Conservation (phyloP, 345 rosid species). For the Heritiera fomes region DNA sequence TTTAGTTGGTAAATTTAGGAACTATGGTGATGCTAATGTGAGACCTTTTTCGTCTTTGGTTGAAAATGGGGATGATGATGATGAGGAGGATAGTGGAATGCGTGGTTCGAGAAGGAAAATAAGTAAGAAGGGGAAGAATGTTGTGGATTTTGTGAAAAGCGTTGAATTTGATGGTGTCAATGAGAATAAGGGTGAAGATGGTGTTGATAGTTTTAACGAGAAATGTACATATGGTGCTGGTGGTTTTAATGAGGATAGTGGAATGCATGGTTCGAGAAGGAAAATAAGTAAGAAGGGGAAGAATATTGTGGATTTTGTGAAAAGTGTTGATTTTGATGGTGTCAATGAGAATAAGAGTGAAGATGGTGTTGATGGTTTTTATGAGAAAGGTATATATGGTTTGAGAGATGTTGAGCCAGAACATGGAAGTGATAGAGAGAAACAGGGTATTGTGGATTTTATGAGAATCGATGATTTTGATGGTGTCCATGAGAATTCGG, state of each 20-base stretch:
- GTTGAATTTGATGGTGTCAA: conserved; percentile 25
- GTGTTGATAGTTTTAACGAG: conserved; percentile 23
- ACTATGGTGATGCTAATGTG: conserved; percentile 25
- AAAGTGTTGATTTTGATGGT: conserved; percentile 21
- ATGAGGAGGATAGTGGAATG: conserved; percentile 22
- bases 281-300: too few species aligned
- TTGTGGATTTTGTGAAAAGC: conserved; percentile 27
- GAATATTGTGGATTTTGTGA: too few species aligned
- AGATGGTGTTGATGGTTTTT: conserved; percentile 25
- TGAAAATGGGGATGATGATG: conserved; percentile 20
- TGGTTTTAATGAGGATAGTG: background rate
- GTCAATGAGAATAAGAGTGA: conserved; percentile 17
- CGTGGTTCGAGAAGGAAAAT: background rate
- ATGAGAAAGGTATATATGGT: conserved; percentile 11
- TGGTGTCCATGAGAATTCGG: conserved; percentile 17
- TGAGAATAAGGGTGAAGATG: conserved; percentile 21
- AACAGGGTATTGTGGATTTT: conserved; percentile 19
- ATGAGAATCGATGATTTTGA: conserved; percentile 25
- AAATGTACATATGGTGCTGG: conserved; percentile 10
- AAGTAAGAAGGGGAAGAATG: background rate
- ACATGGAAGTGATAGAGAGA: background rate
- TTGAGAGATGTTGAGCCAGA: conserved; percentile 7
- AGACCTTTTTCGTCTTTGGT: conserved; percentile 39
- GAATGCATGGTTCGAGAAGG: too few species aligned
- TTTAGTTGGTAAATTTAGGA: conserved; percentile 22